These are phyloP conservation scores for Apiospora sp. DNA, from an alignment of 2,329 filamentous ascomycete genomes.

Conservation along the genomic window DNA sequence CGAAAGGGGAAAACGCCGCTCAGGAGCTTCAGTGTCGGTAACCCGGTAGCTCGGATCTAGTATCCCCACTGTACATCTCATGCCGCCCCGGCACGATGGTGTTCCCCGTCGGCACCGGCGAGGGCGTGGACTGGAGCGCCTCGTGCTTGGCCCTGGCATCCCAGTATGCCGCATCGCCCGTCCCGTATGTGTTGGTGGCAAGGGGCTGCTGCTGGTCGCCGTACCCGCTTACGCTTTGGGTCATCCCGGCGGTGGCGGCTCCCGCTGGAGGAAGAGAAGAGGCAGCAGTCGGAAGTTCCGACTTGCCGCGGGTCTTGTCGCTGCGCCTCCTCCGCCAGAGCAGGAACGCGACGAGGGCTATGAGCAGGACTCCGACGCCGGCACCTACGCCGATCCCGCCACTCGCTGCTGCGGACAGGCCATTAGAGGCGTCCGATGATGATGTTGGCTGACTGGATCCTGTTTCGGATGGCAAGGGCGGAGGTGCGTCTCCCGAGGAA, in stretches of 20 bases:
- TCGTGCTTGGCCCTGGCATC: not conserved
- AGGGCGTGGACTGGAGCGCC: not conserved
- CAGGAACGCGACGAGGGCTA: constrained; percentile 26
- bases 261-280: not conserved
- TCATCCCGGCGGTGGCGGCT: not conserved
- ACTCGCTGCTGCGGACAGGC: constrained; percentile 28
- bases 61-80: not conserved
- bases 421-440: not conserved
- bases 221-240: not conserved
- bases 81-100: not conserved
- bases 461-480: not conserved
- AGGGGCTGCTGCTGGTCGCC: not conserved
- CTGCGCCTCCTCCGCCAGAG: constrained; percentile 26
- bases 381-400: constrained; percentile 32
- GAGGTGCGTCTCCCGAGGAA: not conserved
- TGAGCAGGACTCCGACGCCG: constrained; percentile 28
- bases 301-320: too few relatives aligned
- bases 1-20: not conserved
- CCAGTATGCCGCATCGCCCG: not conserved
- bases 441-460: not conserved
- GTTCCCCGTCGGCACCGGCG: not conserved
- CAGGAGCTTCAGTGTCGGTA: not conserved
- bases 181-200: not conserved
- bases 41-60: not conserved
- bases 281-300: not conserved